Percentiles rank a stretch among this genome's conserved stretches.
Evolutionary conservation across 768 basidiomycete genomes (phyloP).

Genomic region (Collybiopsis confluens): DNA sequence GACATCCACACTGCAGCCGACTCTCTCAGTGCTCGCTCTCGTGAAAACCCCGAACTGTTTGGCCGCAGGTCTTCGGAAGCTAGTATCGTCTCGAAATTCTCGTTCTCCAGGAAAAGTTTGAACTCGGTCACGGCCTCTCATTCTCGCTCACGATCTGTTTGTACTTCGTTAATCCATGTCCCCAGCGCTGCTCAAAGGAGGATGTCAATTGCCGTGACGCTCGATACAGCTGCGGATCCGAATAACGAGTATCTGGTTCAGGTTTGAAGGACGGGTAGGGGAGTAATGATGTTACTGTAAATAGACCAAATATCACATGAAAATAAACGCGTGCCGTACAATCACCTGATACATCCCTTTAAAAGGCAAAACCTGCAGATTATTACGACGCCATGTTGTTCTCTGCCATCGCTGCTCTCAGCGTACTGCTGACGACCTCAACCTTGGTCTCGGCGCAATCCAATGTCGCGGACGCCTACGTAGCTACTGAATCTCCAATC

Average conservation of each 20-base stretch:
- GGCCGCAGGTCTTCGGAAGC: neutral
- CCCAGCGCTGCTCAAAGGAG: conserved; percentile 4
- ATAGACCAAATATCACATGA: no score
- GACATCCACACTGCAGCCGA: no score
- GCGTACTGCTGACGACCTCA: neutral
- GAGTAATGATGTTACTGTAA: no score
- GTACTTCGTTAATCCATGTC: neutral
- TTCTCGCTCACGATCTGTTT: neutral
- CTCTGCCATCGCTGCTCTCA: neutral
- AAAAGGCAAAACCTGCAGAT: neutral
- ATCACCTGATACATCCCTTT: no score
- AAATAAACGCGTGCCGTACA: no score
- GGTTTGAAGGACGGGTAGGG: no score
- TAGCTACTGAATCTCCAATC: conserved; percentile 49
- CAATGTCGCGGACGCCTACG: conserved; percentile 43
- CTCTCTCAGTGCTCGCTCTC: no score
- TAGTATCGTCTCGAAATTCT: neutral
- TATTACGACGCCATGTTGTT: neutral
- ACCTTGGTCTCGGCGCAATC: conserved; percentile 2
- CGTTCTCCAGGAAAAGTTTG: conserved; percentile 1
- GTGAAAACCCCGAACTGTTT: neutral
- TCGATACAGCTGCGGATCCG: neutral
- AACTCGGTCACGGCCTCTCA: neutral
- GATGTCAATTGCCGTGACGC: conserved; percentile 1
- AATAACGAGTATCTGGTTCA: no score